These are phyloP conservation scores for Dentipellis fragilis DNA, from an alignment of 768 basidiomycete species.

Conservation along the genomic window DNA sequence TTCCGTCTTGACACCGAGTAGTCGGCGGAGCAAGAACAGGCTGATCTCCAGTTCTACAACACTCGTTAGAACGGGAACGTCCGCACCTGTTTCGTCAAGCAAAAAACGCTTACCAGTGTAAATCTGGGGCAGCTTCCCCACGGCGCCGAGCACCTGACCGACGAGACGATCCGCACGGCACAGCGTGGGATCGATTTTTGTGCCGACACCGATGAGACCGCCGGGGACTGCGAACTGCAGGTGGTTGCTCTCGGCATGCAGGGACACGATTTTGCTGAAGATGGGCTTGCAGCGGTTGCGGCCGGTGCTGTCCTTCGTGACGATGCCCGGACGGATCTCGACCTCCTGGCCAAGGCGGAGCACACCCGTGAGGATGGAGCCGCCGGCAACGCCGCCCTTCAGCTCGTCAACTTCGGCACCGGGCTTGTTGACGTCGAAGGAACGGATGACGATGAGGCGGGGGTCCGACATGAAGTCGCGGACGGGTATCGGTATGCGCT, in stretches of 20 bases:
- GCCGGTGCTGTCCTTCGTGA: conserved; percentile 88
- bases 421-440: conserved; percentile 99
- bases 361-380: conserved; percentile 88
- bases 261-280: conserved; percentile 80
- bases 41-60: conserved; percentile 77
- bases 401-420: conserved; percentile 95
- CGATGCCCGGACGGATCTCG: conserved; percentile 94
- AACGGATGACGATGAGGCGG: conserved; percentile 94
- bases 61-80: not conserved
- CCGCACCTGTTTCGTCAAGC: not conserved
- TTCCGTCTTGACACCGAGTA: conserved; percentile 97
- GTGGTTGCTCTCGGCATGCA: conserved; percentile 93
- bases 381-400: conserved; percentile 97
- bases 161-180: conserved; percentile 96
- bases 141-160: conserved; percentile 91
- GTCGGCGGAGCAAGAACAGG: conserved; percentile 87
- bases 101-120: conserved; percentile 56
- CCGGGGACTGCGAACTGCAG: conserved; percentile 94
- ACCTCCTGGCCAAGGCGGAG: conserved; percentile 87
- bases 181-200: conserved; percentile 90
- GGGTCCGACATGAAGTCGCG: conserved; percentile 91
- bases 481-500: conserved; percentile 87
- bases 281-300: conserved; percentile 90
- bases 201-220: conserved; percentile 97
- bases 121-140: conserved; percentile 89